These are phyloP conservation scores for Pseudogymnoascus destructans DNA, from an alignment of 2,329 filamentous ascomycete species.

Conservation along the genomic window DNA sequence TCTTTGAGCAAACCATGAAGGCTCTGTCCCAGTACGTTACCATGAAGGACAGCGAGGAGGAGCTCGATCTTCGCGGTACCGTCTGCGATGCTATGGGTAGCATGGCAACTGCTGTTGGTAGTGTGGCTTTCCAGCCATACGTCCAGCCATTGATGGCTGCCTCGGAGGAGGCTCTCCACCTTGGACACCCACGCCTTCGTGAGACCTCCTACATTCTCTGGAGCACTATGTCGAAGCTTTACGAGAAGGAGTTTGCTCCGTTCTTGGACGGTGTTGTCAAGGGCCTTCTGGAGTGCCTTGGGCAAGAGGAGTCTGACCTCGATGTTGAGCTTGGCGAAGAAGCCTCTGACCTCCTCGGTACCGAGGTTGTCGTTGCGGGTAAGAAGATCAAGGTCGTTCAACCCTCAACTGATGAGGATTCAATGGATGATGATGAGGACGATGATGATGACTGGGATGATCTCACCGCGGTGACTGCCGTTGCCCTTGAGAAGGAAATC, in stretches of 20 bases:
- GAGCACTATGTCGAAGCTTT: slow-evolving; percentile 89
- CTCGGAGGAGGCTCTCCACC: slow-evolving; percentile 77
- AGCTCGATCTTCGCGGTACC: slow-evolving; percentile 77
- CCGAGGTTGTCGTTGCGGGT: slow-evolving; percentile 65
- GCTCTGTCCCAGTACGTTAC: slow-evolving; percentile 72
- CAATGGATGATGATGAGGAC: slow-evolving; percentile 54
- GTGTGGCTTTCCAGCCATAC: slow-evolving; percentile 78
- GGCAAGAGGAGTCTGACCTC: slow-evolving; percentile 75
- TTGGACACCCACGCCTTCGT: slow-evolving; percentile 80
- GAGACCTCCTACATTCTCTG: slow-evolving; percentile 97
- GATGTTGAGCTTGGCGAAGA: slow-evolving; percentile 64
- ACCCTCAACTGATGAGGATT: slow-evolving; percentile 43
- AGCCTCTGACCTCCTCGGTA: slow-evolving; percentile 58
- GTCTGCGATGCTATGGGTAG: slow-evolving; percentile 89
- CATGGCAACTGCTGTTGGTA: slow-evolving; percentile 78
- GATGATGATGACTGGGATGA: slow-evolving; percentile 78
- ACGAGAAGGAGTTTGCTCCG: slow-evolving; percentile 68
- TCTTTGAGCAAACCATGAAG: slow-evolving; percentile 82
- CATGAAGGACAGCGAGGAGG: slow-evolving; percentile 80
- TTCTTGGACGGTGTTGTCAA: slow-evolving; percentile 69
- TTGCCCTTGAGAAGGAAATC: slow-evolving; percentile 94
- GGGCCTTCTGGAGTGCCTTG: slow-evolving; percentile 69
- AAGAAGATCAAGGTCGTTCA: slow-evolving; percentile 75
- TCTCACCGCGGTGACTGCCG: slow-evolving; percentile 69
- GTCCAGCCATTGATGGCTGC: slow-evolving; percentile 83